Conservation (phyloP, 805 yeast species). For the Candida sphagnicola region DNA sequence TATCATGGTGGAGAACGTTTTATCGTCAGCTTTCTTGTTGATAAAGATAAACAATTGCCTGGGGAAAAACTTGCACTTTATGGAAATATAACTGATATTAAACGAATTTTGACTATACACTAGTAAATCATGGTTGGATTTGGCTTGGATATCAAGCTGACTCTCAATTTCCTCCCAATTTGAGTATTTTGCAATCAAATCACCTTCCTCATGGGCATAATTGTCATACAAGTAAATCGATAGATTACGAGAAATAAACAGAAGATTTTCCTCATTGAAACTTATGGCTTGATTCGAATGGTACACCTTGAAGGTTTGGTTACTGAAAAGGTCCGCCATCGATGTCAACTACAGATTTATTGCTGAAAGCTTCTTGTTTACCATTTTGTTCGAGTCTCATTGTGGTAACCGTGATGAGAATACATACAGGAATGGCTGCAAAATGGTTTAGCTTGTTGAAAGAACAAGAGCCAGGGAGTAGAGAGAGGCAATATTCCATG, state of each 20-base stretch:
- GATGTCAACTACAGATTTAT: neutral
- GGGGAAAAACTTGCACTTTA: conserved; percentile 7
- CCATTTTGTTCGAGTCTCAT: too few species aligned
- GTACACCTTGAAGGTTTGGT: conserved; percentile 15
- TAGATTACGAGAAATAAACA: conserved; percentile 6
- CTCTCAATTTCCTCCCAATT: conserved; percentile 9
- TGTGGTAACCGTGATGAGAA: too few species aligned
- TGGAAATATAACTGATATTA: conserved; percentile 6
- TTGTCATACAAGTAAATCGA: conserved; percentile 10
- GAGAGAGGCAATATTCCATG: too few species aligned
- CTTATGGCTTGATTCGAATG: conserved; percentile 11
- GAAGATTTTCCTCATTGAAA: conserved; percentile 8
- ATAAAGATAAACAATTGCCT: conserved; percentile 11
- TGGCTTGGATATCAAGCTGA: conserved; percentile 8
- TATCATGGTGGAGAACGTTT: conserved; percentile 4
- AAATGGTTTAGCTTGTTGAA: too few species aligned
- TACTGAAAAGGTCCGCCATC: conserved; percentile 10
- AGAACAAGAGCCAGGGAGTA: too few species aligned
- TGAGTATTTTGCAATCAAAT: conserved; percentile 8
- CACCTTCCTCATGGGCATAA: conserved; percentile 5
- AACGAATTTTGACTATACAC: neutral
- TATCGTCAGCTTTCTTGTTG: neutral
- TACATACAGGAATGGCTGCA: neutral
- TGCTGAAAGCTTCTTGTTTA: neutral
- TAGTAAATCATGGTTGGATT: conserved; percentile 4